Conservation (phyloP, 257 asterid species). For the Euphrasia confusa region DNA sequence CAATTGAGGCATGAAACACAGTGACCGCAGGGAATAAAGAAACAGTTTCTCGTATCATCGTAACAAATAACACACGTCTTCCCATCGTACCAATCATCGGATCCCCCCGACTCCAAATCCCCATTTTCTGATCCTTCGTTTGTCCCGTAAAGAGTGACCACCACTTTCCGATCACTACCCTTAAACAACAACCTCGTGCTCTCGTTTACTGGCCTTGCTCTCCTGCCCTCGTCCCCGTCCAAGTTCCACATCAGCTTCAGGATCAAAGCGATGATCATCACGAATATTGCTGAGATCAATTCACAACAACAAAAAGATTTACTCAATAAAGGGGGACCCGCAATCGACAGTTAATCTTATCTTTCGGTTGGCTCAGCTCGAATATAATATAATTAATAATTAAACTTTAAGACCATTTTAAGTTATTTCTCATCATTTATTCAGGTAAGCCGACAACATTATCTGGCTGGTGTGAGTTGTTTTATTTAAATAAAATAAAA, state of each 20-base stretch:
- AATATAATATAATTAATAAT: too few species aligned
- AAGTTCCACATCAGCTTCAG: conserved; percentile 36
- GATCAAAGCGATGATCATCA: conserved; percentile 40
- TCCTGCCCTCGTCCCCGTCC: neutral
- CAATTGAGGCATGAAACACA: conserved; percentile 54
- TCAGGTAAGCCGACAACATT: too few species aligned
- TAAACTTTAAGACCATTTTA: too few species aligned
- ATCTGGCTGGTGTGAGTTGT: too few species aligned
- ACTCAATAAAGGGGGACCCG: neutral
- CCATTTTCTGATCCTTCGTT: conserved; percentile 18
- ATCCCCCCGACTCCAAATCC: conserved; percentile 42
- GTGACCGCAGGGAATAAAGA: conserved; percentile 75
- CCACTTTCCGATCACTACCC: neutral
- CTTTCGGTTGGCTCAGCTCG: neutral
- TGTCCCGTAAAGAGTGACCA: conserved; percentile 42
- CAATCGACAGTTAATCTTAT: neutral
- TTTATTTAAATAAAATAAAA: too few species aligned
- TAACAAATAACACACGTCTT: conserved; percentile 69
- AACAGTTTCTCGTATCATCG: conserved; percentile 47
- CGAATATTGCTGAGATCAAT: conserved; percentile 32
- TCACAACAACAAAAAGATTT: neutral
- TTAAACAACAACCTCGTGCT: conserved; percentile 28
- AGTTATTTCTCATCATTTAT: too few species aligned
- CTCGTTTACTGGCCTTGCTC: conserved; percentile 23
- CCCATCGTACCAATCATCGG: conserved; percentile 56